phyloP scores from a whole-genome alignment of 225 moss, liverwort and hornwort genomes.

The Climacium dendroides region DNA sequence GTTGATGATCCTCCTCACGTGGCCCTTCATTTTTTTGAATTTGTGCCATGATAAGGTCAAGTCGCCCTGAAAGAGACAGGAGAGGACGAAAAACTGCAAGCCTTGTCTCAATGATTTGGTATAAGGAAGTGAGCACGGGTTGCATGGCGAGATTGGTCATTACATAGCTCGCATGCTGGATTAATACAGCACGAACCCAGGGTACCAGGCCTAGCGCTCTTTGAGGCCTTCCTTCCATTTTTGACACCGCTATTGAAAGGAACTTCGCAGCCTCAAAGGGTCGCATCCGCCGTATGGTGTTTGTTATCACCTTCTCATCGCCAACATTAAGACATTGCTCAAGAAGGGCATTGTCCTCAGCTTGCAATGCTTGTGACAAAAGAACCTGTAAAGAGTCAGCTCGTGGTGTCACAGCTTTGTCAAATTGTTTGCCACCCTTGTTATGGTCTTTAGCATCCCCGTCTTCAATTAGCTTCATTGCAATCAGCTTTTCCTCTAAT shows the following conservation, averaged over 20 bases:
- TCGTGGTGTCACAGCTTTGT: slow-evolving; percentile 30
- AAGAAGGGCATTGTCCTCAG: slow-evolving; percentile 57
- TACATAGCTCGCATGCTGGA: slow-evolving; percentile 67
- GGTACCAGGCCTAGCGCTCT: slow-evolving; percentile 60
- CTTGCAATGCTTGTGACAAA: slow-evolving; percentile 75
- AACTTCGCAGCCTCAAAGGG: slow-evolving; percentile 71
- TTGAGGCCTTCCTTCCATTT: slow-evolving; percentile 71
- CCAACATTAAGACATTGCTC: slow-evolving; percentile 53
- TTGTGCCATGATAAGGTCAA: slow-evolving; percentile 88
- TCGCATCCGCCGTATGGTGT: slow-evolving; percentile 51
- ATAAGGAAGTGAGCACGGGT: slow-evolving; percentile 59
- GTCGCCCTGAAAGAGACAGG: slow-evolving; percentile 72
- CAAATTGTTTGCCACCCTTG: neutral
- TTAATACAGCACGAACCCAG: slow-evolving; percentile 76
- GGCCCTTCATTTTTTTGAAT: slow-evolving; percentile 40
- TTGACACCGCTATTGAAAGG: slow-evolving; percentile 38
- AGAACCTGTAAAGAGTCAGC: slow-evolving; percentile 75
- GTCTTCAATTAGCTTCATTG: slow-evolving; percentile 50
- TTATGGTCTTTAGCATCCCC: slow-evolving; percentile 14
- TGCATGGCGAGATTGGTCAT: slow-evolving; percentile 79
- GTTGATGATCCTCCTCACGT: slow-evolving; percentile 4
- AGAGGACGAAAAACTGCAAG: slow-evolving; percentile 65
- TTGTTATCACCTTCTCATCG: slow-evolving; percentile 66
- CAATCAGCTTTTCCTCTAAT: slow-evolving; percentile 74
- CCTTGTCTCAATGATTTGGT: slow-evolving; percentile 83